These are phyloP conservation scores for Wolfiporia cocos DNA, from an alignment of 1,284 basidiomycete genomes.

Conservation along the genomic window DNA sequence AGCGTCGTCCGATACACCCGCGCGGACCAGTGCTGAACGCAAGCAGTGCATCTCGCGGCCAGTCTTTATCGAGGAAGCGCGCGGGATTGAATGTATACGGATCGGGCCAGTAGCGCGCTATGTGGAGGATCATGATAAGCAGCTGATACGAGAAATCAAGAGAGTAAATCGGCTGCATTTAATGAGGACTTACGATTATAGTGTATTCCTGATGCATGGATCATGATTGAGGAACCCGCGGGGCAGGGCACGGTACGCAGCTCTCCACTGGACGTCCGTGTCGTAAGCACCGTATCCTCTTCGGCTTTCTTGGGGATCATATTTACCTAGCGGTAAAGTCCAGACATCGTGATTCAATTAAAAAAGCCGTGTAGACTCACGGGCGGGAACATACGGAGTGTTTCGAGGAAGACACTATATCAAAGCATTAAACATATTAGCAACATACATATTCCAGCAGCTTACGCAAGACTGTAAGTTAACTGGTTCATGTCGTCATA, in stretches of 20 bases:
- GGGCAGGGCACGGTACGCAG: slow-evolving; percentile 37
- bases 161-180: no score
- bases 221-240: slow-evolving; percentile 32
- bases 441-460: not conserved
- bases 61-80: slow-evolving; percentile 34
- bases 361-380: no score
- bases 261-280: no score
- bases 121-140: not conserved
- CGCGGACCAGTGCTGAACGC: slow-evolving; percentile 33
- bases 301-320: slow-evolving; percentile 45
- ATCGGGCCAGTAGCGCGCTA: slow-evolving; percentile 37
- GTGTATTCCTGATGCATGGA: slow-evolving; percentile 41
- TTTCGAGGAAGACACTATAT: slow-evolving; percentile 52
- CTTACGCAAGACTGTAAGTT: slow-evolving; percentile 39
- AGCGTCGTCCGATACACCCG: slow-evolving; percentile 37
- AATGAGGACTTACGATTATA: slow-evolving; percentile 31
- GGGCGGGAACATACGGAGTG: slow-evolving; percentile 53
- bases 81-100: slow-evolving; percentile 33
- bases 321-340: no score
- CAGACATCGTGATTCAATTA: no score
- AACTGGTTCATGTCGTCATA: slow-evolving; percentile 48
- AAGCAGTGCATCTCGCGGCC: slow-evolving; percentile 34
- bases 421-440: not conserved
- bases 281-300: slow-evolving; percentile 44
- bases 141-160: slow-evolving; percentile 3